Percentiles rank a stretch among this genome's conserved stretches.
Conservation (phyloP, 2,329 filamentous ascomycete genomes). For the Truncatella angustata region DNA sequence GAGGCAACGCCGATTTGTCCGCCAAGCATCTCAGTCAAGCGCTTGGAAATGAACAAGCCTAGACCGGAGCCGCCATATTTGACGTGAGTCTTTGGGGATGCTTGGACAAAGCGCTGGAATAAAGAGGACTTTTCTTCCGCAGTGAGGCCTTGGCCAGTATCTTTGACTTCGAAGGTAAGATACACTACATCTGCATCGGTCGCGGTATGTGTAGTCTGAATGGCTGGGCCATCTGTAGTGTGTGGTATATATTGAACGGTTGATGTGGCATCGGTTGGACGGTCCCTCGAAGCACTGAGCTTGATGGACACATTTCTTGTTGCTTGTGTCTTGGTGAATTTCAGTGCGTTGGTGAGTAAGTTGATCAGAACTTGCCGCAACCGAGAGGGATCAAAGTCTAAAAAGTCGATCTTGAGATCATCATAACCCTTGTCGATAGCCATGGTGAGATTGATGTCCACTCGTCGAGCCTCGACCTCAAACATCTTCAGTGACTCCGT, state of each 20-base stretch:
- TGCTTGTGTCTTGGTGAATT: slow-evolving; percentile 59
- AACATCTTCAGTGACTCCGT: slow-evolving; percentile 73
- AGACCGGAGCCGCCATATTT: slow-evolving; percentile 69
- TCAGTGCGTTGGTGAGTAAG: slow-evolving; percentile 64
- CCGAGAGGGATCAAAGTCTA: slow-evolving; percentile 70
- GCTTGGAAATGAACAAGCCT: slow-evolving; percentile 71
- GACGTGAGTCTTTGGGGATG: slow-evolving; percentile 65
- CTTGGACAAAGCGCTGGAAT: slow-evolving; percentile 67
- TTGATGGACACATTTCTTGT: slow-evolving; percentile 54
- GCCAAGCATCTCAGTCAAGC: slow-evolving; percentile 71
- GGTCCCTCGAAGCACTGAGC: slow-evolving; percentile 43
- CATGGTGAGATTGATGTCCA: slow-evolving; percentile 69
- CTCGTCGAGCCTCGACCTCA: slow-evolving; percentile 67
- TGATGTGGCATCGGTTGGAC: slow-evolving; percentile 41
- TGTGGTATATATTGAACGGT: slow-evolving; percentile 63
- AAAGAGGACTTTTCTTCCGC: slow-evolving; percentile 62
- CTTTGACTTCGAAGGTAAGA: slow-evolving; percentile 70
- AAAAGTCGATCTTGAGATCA: slow-evolving; percentile 63
- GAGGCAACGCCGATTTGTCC: slow-evolving; percentile 73
- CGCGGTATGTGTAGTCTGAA: slow-evolving; percentile 37
- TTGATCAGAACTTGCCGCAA: slow-evolving; percentile 76
- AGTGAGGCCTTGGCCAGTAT: slow-evolving; percentile 64
- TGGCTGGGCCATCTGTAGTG: slow-evolving; percentile 40
- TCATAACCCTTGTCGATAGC: slow-evolving; percentile 64
- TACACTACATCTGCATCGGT: slow-evolving; percentile 50